Evolutionary conservation across 805 yeast genomes (phyloP).

Genomic region (Saturnispora gosingensis): DNA sequence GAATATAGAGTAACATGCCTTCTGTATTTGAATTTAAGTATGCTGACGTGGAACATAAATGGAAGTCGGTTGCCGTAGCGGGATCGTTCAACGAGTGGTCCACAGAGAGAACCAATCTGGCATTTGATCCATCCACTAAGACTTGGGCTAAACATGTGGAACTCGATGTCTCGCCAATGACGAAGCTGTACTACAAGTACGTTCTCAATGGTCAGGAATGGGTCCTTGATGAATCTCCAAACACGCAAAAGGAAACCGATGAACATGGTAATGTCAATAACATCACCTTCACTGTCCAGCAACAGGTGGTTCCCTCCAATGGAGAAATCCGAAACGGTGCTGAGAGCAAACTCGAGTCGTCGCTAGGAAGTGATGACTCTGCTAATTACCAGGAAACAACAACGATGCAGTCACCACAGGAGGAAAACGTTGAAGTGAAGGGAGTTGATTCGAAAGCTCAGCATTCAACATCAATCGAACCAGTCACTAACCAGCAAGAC

Average conservation of each 20-base stretch:
- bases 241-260: slow-evolving; percentile 17
- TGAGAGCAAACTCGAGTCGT: background rate
- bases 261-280: slow-evolving; percentile 23
- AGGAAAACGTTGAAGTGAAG: background rate
- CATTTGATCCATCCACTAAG: slow-evolving; percentile 6
- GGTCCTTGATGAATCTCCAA: slow-evolving; percentile 19
- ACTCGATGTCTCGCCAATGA: background rate
- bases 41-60: background rate
- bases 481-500: background rate
- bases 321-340: background rate
- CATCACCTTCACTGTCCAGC: slow-evolving; percentile 9
- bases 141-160: slow-evolving; percentile 4
- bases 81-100: slow-evolving; percentile 17
- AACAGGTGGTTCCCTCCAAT: background rate
- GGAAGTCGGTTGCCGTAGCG: slow-evolving; percentile 13
- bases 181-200: slow-evolving; percentile 22
- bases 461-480: background rate
- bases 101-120: slow-evolving; percentile 5
- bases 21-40: slow-evolving; percentile 5
- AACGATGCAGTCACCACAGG: background rate
- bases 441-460: background rate
- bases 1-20: slow-evolving; percentile 7
- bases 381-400: background rate
- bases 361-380: background rate
- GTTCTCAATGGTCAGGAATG: slow-evolving; percentile 21